These are phyloP conservation scores for Forsythia viridissima DNA, from an alignment of 257 asterid genomes.

Conservation along the genomic window DNA sequence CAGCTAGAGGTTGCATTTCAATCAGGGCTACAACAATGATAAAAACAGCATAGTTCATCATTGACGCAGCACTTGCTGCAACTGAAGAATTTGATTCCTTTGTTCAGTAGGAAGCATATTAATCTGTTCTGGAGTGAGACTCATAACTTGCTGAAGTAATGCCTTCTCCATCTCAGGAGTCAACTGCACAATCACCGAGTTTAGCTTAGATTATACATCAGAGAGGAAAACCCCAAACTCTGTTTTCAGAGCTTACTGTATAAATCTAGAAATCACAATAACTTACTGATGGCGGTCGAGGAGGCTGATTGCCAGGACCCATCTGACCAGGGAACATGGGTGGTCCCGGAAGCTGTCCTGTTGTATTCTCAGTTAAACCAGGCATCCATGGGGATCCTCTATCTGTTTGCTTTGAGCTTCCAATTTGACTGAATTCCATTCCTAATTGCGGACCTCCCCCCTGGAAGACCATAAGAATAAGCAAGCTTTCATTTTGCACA, in stretches of 20 bases:
- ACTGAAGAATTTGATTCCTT: constrained; percentile 83
- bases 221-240: not conserved
- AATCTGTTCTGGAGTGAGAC: constrained; percentile 90
- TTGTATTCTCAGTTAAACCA: constrained; percentile 49
- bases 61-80: constrained; percentile 90
- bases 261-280: constrained; percentile 12
- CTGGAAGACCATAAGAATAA: constrained; percentile 40
- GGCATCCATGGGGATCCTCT: constrained; percentile 67
- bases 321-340: constrained; percentile 58
- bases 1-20: constrained; percentile 6
- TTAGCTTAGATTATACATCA: not conserved
- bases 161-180: constrained; percentile 86
- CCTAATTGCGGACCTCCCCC: constrained; percentile 69
- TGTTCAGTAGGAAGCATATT: constrained; percentile 82
- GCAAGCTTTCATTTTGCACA: constrained; percentile 17
- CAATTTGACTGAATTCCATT: constrained; percentile 72
- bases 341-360: constrained; percentile 60
- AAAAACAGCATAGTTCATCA: constrained; percentile 21
- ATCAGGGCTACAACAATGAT: not conserved
- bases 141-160: constrained; percentile 89
- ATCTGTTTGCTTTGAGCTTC: constrained; percentile 70
- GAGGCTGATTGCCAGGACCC: constrained; percentile 70
- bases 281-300: constrained; percentile 58
- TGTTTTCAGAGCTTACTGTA: not conserved
- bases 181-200: constrained; percentile 51